Evolutionary conservation across 352 stramenopile species (phyloP), one percentile per base, ranked within the genome.

Genomic region (Peronospora belbahrii): DNA sequence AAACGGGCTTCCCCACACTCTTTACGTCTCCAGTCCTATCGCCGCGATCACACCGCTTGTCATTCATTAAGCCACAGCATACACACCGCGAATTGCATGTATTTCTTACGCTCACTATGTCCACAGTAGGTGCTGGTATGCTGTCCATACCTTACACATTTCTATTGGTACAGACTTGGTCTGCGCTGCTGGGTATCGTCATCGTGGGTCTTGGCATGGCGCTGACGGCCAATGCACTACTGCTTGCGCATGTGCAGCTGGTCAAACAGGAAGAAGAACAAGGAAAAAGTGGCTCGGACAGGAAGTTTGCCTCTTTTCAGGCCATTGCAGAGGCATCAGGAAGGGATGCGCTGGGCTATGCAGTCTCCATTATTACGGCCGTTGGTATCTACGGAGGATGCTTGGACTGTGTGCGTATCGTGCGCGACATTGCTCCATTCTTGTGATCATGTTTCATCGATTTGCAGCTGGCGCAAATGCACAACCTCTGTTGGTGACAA

Each of bases 91-190:
- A 78, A 14, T 53, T 83, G 46, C 68, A 78, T 56, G 75, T 88
- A n/a, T 83, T 87, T 52, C 58, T 85, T 17, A 85, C 70, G 42
- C 66, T 89, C 50, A 75, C 85, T 53, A 83, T 87, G 69, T 86
- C 74, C 32, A 80, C 81, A 15, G 72, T 87, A 18, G 78, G 78
- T 30, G 74, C 71, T 11, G 78, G 78, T 14, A 75, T 87, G 71
- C 59, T 89, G 10, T 74, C 68, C 0, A 57, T 89, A 37, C 74
- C 78, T 11, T 89, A 83, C 59, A 83, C 74, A 25, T 89, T 89
- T 42, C 36, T 83, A 18, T 45, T 81, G 11, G 54, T 77, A 23
- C 61, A 74, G 0, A 61, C 62, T 11, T 71, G 62, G 56, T 33
- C 56, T 4, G 73, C 74, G 5, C 24, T 83, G n/a, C 24, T 57